Evolutionary conservation across 148 eudicot species (phyloP), one percentile per base, ranked within the genome.

Genomic region (Drosera capensis): DNA sequence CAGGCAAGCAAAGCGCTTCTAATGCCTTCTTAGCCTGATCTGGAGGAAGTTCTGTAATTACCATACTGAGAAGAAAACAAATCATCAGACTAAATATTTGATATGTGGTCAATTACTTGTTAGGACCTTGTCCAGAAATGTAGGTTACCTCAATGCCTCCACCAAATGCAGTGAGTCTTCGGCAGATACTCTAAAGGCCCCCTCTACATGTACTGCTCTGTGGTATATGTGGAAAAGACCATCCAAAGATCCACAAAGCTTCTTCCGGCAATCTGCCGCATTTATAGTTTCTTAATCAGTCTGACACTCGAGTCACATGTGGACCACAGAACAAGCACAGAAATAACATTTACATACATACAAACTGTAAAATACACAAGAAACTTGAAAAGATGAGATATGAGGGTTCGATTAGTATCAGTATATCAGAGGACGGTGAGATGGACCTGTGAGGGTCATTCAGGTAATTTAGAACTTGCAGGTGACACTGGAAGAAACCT

Each of bases 21-120:
- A 92, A 62, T 56, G 90, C 99, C 60, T 76, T 81, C 60, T 85
- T 85, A 30, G 99, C 99, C 52, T 92, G 88, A 43, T 92, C 99
- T 45, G 83, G 70, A 59, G 95, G 99, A 71, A 92, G 94, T 64
- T 92, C 94, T 14, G 95, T 76, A 29, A 92, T 85, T 45, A 92
- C 88, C 75, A 85, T 78, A 62, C 99, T 92, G 80, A 46, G 35
- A 21, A 59, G 68, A 55, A 28, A 28, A 46, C 21, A 40, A 30
- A 56, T 47, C 68, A 57, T 65, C 52, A 25, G 22, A 29, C 56
- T 50, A 39, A 23, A 25, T 29, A 16, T 17, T 2, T 37, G 23
- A 28, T 20, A 20, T 2, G 9, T 12, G 20, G 25, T 17, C 20
- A 42, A n/a, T 40, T 53, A 23, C 29, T 18, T 14, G 11, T 17